phyloP scores from a whole-genome alignment of 1,284 basidiomycete genomes.

The Trichosporon faecale region DNA sequence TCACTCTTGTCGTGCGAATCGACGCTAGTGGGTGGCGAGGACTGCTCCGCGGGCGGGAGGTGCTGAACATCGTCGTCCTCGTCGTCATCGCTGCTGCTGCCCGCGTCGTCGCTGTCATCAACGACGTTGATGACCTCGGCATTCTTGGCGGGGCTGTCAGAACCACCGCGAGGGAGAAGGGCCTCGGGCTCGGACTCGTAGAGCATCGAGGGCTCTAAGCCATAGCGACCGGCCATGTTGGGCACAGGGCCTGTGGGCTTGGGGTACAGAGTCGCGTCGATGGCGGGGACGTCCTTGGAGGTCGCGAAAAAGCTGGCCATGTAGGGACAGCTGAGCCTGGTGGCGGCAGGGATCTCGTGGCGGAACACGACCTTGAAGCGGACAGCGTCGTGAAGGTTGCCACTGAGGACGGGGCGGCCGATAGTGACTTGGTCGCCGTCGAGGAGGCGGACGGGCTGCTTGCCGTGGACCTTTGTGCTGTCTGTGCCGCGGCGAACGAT shows the following conservation, averaged over 20 bases:
- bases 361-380: background rate
- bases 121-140: background rate
- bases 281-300: background rate
- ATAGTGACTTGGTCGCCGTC: slow-evolving; percentile 33
- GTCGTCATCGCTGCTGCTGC: background rate
- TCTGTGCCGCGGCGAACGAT: background rate
- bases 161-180: slow-evolving; percentile 9
- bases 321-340: background rate
- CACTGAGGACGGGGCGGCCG: slow-evolving; percentile 41
- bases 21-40: slow-evolving; percentile 3
- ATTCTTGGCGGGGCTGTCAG: background rate
- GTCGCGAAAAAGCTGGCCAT: slow-evolving; percentile 2
- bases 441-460: slow-evolving; percentile 25
- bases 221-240: slow-evolving; percentile 14
- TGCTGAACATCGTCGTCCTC: background rate
- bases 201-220: slow-evolving; percentile 15
- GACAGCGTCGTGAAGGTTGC: slow-evolving; percentile 9
- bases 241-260: background rate
- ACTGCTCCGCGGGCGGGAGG: background rate
- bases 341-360: background rate
- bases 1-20: background rate
- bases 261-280: background rate
- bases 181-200: slow-evolving; percentile 24
- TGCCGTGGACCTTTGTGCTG: background rate
- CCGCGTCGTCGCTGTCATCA: slow-evolving; percentile 3